Base-by-base conservation (phyloP, 2,329 filamentous ascomycete species). In the Ophiostoma sp. region DNA sequence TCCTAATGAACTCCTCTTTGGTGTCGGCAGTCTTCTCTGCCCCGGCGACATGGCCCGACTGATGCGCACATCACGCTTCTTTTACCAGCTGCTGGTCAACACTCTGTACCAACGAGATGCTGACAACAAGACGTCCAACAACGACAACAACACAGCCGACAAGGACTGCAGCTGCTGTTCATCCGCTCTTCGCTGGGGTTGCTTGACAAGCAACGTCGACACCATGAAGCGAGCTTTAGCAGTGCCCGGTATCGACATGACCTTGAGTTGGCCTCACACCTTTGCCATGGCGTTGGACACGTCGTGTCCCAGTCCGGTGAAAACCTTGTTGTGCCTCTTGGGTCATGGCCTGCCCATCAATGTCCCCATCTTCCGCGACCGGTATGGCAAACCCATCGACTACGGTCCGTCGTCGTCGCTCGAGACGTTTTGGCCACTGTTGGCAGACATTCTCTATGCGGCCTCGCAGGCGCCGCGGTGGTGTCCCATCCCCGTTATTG, bases 401-500 rank as follows among this genome's bases (percentile, higher is more conserved):
- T 28, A 19, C 17, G 25, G 28, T 15, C 55, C 25, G 28, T 8
- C 25, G 3, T 59, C 28, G 25, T 31, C 15, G 0, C 12, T 2
- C 15, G 12, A 2, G 31, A 69, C 70, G 0, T 57, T 74, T 22
- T 75, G 74, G 74, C 74, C 74, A 2, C 33, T 72, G 12, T 61
- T 75, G 11, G 22, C 25, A 12, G 31, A 45, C 3, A 48, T 74
- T 28, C 42, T 75, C 17, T 39, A 69, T 4, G 52, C 72, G 3
- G 59, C 72, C 25, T 36, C 42, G n/a, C 72, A n/a, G 6, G 31
- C 72, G 25, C 74, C 74, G 59, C 59, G 70, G 45, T 74, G 74
- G 74, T 75, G 74, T 15, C 74, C 74, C 9, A 50, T 71, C 28
- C 74, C 74, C 1, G 70, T 74, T 15, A 61, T 74, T 61, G 28